Conservation (phyloP, 1,284 basidiomycete species). For the Microbotryum saponariae region DNA sequence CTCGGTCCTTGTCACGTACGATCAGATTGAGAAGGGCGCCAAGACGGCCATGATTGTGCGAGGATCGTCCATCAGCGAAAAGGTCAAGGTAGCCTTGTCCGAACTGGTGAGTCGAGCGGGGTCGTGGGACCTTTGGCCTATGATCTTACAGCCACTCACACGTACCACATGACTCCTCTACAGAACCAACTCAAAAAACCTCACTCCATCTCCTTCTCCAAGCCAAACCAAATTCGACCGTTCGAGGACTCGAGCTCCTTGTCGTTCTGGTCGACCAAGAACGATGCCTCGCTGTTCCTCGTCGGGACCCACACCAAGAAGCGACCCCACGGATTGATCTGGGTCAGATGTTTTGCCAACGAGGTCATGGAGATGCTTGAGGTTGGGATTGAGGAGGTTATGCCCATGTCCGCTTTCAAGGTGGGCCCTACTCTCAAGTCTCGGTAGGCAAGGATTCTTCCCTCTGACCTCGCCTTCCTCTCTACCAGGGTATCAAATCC, state of each 20-base stretch:
- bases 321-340: conserved; percentile 76
- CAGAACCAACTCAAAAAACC: conserved; percentile 89
- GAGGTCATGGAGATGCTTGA: conserved; percentile 91
- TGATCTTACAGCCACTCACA: background rate
- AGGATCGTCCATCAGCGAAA: conserved; percentile 75
- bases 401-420: conserved; percentile 74
- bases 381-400: conserved; percentile 73
- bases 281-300: conserved; percentile 87
- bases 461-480: background rate
- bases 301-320: conserved; percentile 93
- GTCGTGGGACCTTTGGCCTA: background rate
- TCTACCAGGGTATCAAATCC: conserved; percentile 66
- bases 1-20: too few species aligned
- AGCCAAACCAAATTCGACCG: conserved; percentile 74
- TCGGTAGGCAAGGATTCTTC: too few species aligned
- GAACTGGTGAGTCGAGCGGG: conserved; percentile 60
- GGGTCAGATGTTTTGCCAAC: conserved; percentile 80
- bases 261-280: conserved; percentile 89
- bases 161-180: background rate
- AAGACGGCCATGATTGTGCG: conserved; percentile 80
- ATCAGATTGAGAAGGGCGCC: conserved; percentile 55
- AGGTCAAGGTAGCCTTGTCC: conserved; percentile 70
- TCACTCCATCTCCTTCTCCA: conserved; percentile 81
- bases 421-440: conserved; percentile 43
- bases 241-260: conserved; percentile 76